Base-by-base conservation (phyloP, 768 basidiomycete genomes). In the Xerocomus brunneocitrinus region DNA sequence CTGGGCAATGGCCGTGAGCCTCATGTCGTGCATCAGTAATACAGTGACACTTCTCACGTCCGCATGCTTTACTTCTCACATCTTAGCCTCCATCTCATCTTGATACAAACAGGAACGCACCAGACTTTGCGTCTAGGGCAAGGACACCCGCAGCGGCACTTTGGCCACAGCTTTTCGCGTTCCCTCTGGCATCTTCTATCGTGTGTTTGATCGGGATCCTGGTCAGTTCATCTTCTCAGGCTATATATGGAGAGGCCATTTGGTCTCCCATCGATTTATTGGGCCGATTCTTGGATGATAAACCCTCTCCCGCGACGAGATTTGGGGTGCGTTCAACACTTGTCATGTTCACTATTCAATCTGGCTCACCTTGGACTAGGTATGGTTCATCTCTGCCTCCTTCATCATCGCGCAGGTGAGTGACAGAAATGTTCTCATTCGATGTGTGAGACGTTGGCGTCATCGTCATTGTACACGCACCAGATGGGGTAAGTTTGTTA, bases 141-240 rank as follows among this genome's bases (percentile, higher is more conserved):
- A 75, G 69, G 60, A 77, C 70, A 12, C 81, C 84, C 7, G 70
- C 75, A 7, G 83, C 82, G 24, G 84, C 84, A 3, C 67, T 84
- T 38, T 76, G 74, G 58, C 82, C 87, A 28, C 89, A 91, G 67
- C 71, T 88, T 14, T 68, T 89, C 55, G 77, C 88, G 0, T 78
- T 90, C 30, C 89, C 90, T 0, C 54, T 91, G 49, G 79, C 81
- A 1, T 90, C 89, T 70, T 82, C 83, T 25, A 65, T 90, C 49
- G 84, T 89, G 60, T 84, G 83, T 62, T 85, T 92, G 70, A 74
- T 92, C 55, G 88, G 89, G 1, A 88, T 93, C 66, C 81, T 90
- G 48, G 89, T 93, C 57, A 83, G 84, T 52, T 90, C 89, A 1
- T 85, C 87, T 19, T 86, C 85, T 19, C 75, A 83, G 57, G 77